Evolutionary conservation across 805 yeast species (phyloP).

Genomic region (Spencermartinsiella europaea): DNA sequence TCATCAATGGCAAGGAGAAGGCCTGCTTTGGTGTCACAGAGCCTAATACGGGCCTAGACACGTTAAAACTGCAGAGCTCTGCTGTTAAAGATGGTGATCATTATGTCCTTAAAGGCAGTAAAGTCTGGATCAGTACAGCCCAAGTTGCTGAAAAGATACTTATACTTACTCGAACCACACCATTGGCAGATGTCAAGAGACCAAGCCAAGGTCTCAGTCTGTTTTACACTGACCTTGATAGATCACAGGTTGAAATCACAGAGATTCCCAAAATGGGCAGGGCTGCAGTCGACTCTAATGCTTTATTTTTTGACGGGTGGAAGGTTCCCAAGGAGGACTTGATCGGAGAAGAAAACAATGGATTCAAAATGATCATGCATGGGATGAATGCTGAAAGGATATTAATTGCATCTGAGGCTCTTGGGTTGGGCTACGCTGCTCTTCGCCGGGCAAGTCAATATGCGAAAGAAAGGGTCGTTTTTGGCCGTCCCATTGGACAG

Average conservation of each 20-base stretch:
- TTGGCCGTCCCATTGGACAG: constrained; percentile 37
- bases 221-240: constrained; percentile 8
- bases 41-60: constrained; percentile 54
- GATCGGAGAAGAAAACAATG: constrained; percentile 38
- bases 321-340: constrained; percentile 36
- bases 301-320: constrained; percentile 32
- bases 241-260: constrained; percentile 9
- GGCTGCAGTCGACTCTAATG: constrained; percentile 8
- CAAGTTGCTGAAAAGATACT: constrained; percentile 9
- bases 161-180: constrained; percentile 7
- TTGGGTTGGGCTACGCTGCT: constrained; percentile 41
- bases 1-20: constrained; percentile 50
- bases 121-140: constrained; percentile 45
- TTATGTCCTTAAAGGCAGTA: constrained; percentile 52
- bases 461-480: constrained; percentile 37
- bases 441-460: constrained; percentile 35
- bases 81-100: constrained; percentile 42
- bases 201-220: constrained; percentile 9
- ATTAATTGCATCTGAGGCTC: constrained; percentile 41
- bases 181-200: constrained; percentile 4
- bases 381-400: constrained; percentile 40
- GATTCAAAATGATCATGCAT: constrained; percentile 41
- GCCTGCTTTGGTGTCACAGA: constrained; percentile 66
- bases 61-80: constrained; percentile 48
- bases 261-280: constrained; percentile 12